Percentiles rank a stretch among this genome's conserved stretches.
These are phyloP conservation scores for Nemania sp. DNA, from an alignment of 2,329 filamentous ascomycete species.

Conservation along the genomic window DNA sequence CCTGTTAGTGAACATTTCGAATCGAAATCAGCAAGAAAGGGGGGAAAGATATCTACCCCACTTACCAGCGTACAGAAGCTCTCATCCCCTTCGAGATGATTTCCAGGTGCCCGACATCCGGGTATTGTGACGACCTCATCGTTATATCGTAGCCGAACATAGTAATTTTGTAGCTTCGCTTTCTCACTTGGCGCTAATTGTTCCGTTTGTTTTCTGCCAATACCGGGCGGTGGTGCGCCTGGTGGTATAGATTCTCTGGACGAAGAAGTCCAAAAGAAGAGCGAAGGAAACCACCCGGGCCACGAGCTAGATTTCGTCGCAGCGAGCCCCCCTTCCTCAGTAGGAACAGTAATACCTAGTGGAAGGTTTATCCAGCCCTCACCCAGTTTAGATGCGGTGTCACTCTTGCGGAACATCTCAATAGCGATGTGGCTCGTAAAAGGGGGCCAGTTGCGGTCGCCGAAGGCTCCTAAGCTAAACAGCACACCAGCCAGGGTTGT, in stretches of 20 bases:
- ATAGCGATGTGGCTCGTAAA: constrained; percentile 92
- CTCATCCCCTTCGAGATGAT: constrained; percentile 84
- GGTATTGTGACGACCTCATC: constrained; percentile 80
- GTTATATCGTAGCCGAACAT: constrained; percentile 89
- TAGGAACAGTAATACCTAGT: constrained; percentile 21
- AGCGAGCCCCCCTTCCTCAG: constrained; percentile 8
- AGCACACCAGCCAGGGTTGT: constrained; percentile 85
- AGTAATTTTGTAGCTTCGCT: constrained; percentile 71
- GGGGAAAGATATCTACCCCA: constrained; percentile 12
- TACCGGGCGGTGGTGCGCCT: constrained; percentile 46
- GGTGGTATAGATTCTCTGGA: constrained; percentile 28
- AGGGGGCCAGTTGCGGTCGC: constrained; percentile 78
- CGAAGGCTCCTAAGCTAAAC: constrained; percentile 76
- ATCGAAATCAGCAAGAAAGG: no score
- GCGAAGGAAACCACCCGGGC: constrained; percentile 40
- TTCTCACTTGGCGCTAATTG: constrained; percentile 62
- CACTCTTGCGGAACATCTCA: constrained; percentile 74
- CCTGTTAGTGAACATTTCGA: constrained; percentile 3
- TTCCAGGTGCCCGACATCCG: constrained; percentile 74
- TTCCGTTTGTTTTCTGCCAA: constrained; percentile 62
- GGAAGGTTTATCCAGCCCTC: not conserved
- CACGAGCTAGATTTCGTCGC: constrained; percentile 20
- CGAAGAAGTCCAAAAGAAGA: constrained; percentile 36
- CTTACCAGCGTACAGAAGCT: constrained; percentile 86
- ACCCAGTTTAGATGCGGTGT: constrained; percentile 18